A percentile compares a stretch with the other conserved stretches of the same genome.
Conservation (phyloP, 768 basidiomycete genomes). For the Exsudoporus frostii region DNA sequence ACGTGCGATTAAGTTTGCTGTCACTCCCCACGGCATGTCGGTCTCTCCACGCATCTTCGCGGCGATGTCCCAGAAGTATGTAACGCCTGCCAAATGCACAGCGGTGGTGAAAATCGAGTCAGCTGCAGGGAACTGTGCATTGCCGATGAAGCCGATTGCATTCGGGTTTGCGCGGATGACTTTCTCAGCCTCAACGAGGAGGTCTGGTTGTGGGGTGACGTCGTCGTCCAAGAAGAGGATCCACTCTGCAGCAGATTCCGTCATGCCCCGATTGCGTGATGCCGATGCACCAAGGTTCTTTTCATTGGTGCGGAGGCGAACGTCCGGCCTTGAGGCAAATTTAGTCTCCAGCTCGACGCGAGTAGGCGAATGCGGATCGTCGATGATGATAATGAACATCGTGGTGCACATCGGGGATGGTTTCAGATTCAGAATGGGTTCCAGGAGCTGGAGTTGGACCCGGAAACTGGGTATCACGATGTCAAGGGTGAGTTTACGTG, state of each 20-base stretch:
- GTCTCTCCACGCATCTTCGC: constrained; percentile 37
- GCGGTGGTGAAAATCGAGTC: constrained; percentile 50
- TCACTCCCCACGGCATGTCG: constrained; percentile 62
- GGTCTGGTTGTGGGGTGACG: constrained; percentile 38
- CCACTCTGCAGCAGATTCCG: constrained; percentile 57
- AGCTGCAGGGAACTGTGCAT: constrained; percentile 46
- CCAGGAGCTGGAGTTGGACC: constrained; percentile 44
- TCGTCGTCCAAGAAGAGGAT: constrained; percentile 62
- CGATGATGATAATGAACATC: constrained; percentile 59
- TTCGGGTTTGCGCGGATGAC: constrained; percentile 43
- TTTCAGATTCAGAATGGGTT: constrained; percentile 43
- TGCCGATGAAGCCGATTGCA: constrained; percentile 57
- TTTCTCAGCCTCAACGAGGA: constrained; percentile 46
- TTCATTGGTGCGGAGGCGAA: constrained; percentile 51
- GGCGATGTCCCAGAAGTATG: constrained; percentile 63
- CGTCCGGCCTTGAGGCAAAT: constrained; percentile 43
- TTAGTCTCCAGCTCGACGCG: constrained; percentile 37
- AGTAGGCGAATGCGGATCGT: constrained; percentile 45
- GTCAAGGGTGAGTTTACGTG: constrained; percentile 48
- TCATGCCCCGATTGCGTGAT: constrained; percentile 53
- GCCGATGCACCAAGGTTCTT: constrained; percentile 50
- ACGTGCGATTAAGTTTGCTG: constrained; percentile 54
- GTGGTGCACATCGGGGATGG: constrained; percentile 41
- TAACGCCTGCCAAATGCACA: constrained; percentile 53
- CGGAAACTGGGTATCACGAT: constrained; percentile 56